phyloP scores from a whole-genome alignment of 2,329 filamentous ascomycete species.

The Leptographium flavum region DNA sequence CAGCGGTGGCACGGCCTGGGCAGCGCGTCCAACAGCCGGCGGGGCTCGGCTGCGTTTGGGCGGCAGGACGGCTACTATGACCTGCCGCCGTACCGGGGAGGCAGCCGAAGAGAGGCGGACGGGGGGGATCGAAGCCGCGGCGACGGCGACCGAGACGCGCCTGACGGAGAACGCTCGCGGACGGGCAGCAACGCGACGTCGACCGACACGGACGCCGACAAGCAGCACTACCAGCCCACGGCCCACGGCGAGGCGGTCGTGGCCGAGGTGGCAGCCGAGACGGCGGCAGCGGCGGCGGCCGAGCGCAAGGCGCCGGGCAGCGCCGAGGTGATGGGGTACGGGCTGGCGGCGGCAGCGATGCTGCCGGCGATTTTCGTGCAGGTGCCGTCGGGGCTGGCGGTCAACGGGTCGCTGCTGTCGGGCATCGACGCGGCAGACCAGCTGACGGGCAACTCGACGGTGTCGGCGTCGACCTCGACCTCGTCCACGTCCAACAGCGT shows the following conservation, averaged over 20 bases:
- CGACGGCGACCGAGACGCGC: too few relatives aligned
- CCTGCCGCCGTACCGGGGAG: constrained; percentile 6
- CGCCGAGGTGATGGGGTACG: constrained; percentile 45
- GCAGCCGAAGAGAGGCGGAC: neutral
- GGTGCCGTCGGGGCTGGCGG: constrained; percentile 48
- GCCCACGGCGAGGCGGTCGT: neutral
- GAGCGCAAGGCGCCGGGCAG: constrained; percentile 13
- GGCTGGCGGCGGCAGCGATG: constrained; percentile 71
- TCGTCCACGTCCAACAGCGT: constrained; percentile 20
- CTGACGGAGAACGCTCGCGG: neutral
- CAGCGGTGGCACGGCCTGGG: neutral
- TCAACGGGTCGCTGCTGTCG: constrained; percentile 41
- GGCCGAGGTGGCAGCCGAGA: neutral
- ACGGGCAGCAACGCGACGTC: neutral
- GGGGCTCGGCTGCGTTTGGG: too few relatives aligned
- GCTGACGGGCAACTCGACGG: constrained; percentile 30
- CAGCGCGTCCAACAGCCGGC: neutral
- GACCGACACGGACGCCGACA: neutral
- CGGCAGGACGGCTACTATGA: constrained; percentile 3
- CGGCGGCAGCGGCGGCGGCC: constrained; percentile 6
- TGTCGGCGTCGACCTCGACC: constrained; percentile 11
- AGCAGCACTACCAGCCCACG: too few relatives aligned
- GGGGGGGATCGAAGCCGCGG: too few relatives aligned
- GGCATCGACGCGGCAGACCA: constrained; percentile 42
- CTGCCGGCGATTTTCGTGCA: constrained; percentile 73